Evolutionary conservation across 108 stramenopile genomes (phyloP).

Genomic region (Cylindrotheca closterium): DNA sequence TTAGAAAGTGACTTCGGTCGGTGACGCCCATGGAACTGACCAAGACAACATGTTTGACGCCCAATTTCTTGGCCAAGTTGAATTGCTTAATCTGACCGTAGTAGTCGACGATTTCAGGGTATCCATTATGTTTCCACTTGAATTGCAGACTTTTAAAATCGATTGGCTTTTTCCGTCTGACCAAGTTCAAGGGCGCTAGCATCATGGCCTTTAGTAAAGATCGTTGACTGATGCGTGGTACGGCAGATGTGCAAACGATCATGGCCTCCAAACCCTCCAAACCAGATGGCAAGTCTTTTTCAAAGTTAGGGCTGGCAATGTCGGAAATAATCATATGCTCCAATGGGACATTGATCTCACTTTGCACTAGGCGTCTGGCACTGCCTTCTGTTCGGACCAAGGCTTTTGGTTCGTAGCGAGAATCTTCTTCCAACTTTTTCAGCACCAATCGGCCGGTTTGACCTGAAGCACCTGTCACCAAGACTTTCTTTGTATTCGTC

Average conservation of each 20-base stretch:
- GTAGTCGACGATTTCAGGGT: constrained; percentile 80
- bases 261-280: constrained; percentile 49
- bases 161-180: constrained; percentile 49
- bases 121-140: constrained; percentile 55
- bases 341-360: constrained; percentile 33
- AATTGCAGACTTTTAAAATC: constrained; percentile 60
- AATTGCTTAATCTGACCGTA: constrained; percentile 76
- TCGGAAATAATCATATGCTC: constrained; percentile 68
- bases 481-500: constrained; percentile 21
- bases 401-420: constrained; percentile 53
- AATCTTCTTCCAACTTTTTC: constrained; percentile 43
- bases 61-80: constrained; percentile 78
- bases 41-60: constrained; percentile 74
- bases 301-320: constrained; percentile 40
- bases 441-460: constrained; percentile 66
- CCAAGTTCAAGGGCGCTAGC: constrained; percentile 47
- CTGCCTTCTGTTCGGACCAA: constrained; percentile 51
- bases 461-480: constrained; percentile 58
- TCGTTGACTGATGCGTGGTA: constrained; percentile 51
- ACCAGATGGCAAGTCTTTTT: constrained; percentile 32
- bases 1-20: constrained; percentile 86
- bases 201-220: constrained; percentile 49
- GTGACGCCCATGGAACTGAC: constrained; percentile 87
- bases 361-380: constrained; percentile 45
- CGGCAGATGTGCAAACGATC: constrained; percentile 75